A percentile compares a stretch with the other conserved stretches of the same genome.
These are phyloP conservation scores for Cyberlindnera nakhonratchasimensis DNA, from an alignment of 805 yeast species.

Conservation along the genomic window DNA sequence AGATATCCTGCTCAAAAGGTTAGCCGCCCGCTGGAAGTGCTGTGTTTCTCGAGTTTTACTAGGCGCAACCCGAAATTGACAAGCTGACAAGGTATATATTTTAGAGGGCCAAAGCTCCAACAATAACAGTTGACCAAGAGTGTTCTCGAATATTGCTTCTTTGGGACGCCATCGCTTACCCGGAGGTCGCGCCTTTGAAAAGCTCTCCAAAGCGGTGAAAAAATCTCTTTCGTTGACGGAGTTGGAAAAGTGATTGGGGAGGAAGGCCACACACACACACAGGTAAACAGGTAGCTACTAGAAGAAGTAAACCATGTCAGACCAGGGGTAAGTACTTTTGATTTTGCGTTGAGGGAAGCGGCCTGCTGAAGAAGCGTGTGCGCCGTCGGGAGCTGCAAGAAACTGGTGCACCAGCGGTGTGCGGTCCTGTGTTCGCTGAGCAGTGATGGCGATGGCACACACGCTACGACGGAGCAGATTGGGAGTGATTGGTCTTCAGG, in stretches of 20 bases:
- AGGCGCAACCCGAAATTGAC: too few relatives aligned
- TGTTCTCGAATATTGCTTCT: neutral
- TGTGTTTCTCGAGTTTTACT: too few relatives aligned
- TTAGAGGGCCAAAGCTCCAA: neutral
- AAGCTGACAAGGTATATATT: too few relatives aligned
- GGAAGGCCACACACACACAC: neutral
- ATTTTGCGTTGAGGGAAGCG: neutral
- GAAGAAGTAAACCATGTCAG: too few relatives aligned
- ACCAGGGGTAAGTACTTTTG: neutral
- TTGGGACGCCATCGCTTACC: conserved; percentile 5
- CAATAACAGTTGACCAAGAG: neutral
- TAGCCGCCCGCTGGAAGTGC: too few relatives aligned
- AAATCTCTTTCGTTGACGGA: conserved; percentile 4
- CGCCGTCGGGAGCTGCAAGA: too few relatives aligned
- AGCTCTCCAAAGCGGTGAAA: conserved; percentile 1
- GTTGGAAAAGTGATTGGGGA: neutral
- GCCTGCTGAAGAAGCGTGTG: too few relatives aligned
- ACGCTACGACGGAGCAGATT: neutral
- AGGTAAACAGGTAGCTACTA: too few relatives aligned
- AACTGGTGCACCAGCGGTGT: neutral
- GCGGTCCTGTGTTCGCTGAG: neutral
- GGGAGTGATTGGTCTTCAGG: neutral
- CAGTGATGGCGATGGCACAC: neutral
- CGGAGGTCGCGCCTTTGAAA: conserved; percentile 6
- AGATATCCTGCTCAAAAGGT: too few relatives aligned